Percentiles rank a stretch among this genome's conserved stretches.
These are phyloP conservation scores for Eucalyptus sideroxylon DNA, from an alignment of 345 rosid species.

Conservation along the genomic window DNA sequence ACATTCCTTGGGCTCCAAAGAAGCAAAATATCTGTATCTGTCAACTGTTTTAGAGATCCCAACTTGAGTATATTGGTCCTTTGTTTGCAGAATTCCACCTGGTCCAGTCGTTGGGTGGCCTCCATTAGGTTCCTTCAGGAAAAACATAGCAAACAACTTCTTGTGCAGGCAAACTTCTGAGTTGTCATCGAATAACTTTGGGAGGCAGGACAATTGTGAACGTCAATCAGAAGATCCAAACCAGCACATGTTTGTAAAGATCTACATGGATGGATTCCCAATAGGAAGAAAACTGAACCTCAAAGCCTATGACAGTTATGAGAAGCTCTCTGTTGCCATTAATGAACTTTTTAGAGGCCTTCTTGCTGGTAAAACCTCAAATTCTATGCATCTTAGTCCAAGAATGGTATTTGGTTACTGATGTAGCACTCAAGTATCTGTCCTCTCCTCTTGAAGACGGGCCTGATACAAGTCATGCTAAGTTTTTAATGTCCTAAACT, in stretches of 20 bases:
- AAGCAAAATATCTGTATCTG: neutral
- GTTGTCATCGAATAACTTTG: neutral
- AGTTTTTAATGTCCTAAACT: neutral
- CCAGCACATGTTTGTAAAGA: conserved; percentile 16
- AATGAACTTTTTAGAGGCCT: conserved; percentile 32
- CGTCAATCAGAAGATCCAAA: neutral
- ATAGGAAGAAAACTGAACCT: conserved; percentile 39
- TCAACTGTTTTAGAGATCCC: neutral
- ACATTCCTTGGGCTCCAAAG: neutral
- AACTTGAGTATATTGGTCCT: neutral
- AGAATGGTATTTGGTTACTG: neutral
- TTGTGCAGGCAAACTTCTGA: neutral
- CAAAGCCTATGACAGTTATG: conserved; percentile 25
- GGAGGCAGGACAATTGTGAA: neutral
- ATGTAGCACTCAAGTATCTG: neutral
- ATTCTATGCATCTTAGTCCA: neutral
- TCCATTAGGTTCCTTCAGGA: conserved; percentile 30
- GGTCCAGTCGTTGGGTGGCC: conserved; percentile 35
- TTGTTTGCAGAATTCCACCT: conserved; percentile 8
- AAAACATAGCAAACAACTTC: conserved; percentile 7
- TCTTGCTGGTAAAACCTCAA: conserved; percentile 13
- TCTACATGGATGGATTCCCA: conserved; percentile 36
- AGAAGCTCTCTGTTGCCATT: conserved; percentile 25
- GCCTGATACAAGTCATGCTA: neutral
- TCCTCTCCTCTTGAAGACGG: neutral